A percentile compares a stretch with the other conserved stretches of the same genome.
Conservation (phyloP, 345 rosid genomes). For the Isatis tinctoria region DNA sequence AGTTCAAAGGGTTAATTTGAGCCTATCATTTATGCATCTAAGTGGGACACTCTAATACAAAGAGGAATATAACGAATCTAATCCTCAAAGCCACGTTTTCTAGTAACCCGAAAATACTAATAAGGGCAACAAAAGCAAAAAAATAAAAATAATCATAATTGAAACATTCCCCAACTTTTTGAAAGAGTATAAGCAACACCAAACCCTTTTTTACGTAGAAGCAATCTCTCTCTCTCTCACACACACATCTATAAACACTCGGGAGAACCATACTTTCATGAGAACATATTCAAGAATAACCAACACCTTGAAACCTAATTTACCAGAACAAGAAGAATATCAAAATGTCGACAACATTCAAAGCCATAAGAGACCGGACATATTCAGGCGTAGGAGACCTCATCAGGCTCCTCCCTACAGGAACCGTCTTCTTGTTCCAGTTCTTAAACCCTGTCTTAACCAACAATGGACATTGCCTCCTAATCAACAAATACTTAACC, state of each 20-base stretch:
- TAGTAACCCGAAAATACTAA: slow-evolving; percentile 14
- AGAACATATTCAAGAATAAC: background rate
- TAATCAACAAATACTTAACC: slow-evolving; percentile 54
- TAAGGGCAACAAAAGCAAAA: slow-evolving; percentile 22
- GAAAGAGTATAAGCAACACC: slow-evolving; percentile 38
- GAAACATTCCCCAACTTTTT: slow-evolving; percentile 18
- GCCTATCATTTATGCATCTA: slow-evolving; percentile 16
- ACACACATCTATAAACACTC: slow-evolving; percentile 16
- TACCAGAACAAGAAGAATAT: background rate
- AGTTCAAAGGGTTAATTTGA: too few species aligned
- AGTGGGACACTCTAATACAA: background rate
- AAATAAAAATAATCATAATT: background rate
- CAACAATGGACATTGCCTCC: slow-evolving; percentile 65
- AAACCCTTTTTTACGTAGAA: slow-evolving; percentile 32
- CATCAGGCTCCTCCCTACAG: slow-evolving; percentile 81
- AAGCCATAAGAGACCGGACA: slow-evolving; percentile 40
- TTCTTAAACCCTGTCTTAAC: slow-evolving; percentile 79
- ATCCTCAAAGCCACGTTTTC: slow-evolving; percentile 28
- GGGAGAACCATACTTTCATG: background rate
- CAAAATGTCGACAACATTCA: slow-evolving; percentile 35
- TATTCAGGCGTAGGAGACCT: slow-evolving; percentile 62
- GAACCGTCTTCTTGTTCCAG: slow-evolving; percentile 77
- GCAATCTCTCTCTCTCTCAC: slow-evolving; percentile 1
- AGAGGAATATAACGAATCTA: slow-evolving; percentile 14
- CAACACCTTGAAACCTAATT: background rate